Percentiles rank a stretch among this genome's conserved stretches.
Conservation (phyloP, 169 alveolate species). For the Plasmodium ovale region DNA sequence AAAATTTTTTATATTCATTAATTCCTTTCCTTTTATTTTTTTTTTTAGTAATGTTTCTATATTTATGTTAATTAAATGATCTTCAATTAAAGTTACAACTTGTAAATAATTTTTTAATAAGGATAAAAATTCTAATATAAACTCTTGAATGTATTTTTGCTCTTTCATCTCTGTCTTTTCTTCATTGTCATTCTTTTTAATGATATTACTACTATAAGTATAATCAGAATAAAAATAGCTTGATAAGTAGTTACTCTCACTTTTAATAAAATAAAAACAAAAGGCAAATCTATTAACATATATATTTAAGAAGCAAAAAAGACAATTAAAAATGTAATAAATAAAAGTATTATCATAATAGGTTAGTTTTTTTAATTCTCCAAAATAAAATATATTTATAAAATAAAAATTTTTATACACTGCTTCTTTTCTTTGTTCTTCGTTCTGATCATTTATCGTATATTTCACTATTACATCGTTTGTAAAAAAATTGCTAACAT, state of each 20-base stretch:
- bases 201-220: not conserved
- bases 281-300: conserved; percentile 46
- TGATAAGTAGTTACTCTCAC: not conserved
- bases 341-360: conserved; percentile 43
- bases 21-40: conserved; percentile 39
- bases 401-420: conserved; percentile 40
- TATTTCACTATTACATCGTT: conserved; percentile 11
- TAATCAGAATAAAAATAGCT: not conserved
- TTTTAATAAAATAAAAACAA: conserved; percentile 21
- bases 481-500: conserved; percentile 20
- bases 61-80: conserved; percentile 41
- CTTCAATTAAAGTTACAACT: conserved; percentile 34
- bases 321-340: conserved; percentile 34
- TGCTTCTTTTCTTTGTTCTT: conserved; percentile 22
- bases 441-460: conserved; percentile 16
- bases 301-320: conserved; percentile 45
- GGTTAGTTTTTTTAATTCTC: conserved; percentile 24
- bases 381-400: conserved; percentile 48
- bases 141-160: conserved; percentile 16
- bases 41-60: conserved; percentile 23
- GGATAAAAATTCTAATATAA: conserved; percentile 14
- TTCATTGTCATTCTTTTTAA: not conserved
- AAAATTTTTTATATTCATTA: conserved; percentile 30
- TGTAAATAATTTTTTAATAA: conserved; percentile 22
- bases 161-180: not conserved